Base-by-base conservation (phyloP, 257 asterid genomes). In the Knoxia roxburghii region DNA sequence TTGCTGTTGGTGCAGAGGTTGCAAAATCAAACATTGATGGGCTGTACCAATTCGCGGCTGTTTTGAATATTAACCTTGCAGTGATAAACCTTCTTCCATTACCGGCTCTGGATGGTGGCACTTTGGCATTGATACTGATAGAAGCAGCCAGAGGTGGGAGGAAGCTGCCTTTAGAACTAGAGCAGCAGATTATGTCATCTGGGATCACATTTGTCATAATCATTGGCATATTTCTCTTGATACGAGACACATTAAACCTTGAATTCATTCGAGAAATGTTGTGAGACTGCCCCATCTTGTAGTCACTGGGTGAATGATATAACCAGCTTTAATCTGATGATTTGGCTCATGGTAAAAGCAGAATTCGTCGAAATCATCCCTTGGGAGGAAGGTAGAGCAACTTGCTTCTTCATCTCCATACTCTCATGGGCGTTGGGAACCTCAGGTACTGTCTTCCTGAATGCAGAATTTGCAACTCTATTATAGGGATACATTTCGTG, bases 91-190 rank as follows among this genome's bases (percentile, higher is more conserved):
- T 90, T 50, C 96, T 94, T 77, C 99, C 99, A 56, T 70, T 94
- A 60, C 99, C 97, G 5, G 99, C 99, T 53, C 71, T 94, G 50
- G 99, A 94, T 56, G 99, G 99, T 26, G 97, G 97, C 39, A 77
- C 99, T 10, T 80, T 94, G 81, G 95, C 97, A 0, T 80, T 94
- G 84, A 79, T 90, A 33, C 89, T 90, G 23, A 46, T 90, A 30
- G 99, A 94, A 79, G 99, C 97, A 20, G 96, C 82, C 17, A 78
- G 99, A 77, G 99, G 99, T 11, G 99, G 99, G 75, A 85, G 85
- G 61, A 94, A 94, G 79, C 88, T 94, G 29, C 99, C 97, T 7
- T 56, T 81, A 53, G 97, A 94, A 68, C 12, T 94, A 40, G 99
- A 94, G 87, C 97, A 94, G 73, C 75, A 78, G 62, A 94, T 94